Conservation (phyloP, 2,329 filamentous ascomycete species). For the Cercospora nicotianae region DNA sequence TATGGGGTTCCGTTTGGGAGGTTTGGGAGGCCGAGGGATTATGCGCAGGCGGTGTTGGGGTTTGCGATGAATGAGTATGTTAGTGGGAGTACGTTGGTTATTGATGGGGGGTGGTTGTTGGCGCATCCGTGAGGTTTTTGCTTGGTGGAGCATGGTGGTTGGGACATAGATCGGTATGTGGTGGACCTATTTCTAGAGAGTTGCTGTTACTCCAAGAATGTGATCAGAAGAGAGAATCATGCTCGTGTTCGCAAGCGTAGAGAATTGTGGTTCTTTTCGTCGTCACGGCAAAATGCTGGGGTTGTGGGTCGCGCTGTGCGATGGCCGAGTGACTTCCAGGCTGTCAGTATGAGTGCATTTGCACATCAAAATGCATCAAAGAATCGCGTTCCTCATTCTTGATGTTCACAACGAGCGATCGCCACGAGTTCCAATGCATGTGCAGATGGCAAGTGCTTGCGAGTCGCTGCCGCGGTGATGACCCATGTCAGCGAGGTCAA, state of each 20-base stretch:
- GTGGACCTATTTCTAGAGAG: too few species aligned
- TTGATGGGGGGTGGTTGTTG: conserved; percentile 62
- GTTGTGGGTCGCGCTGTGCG: neutral
- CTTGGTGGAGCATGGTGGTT: too few species aligned
- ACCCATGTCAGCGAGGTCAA: neutral
- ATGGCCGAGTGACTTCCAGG: neutral
- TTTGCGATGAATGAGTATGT: conserved; percentile 58
- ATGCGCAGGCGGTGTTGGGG: conserved; percentile 57
- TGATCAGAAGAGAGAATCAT: neutral
- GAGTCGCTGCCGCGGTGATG: conserved; percentile 7
- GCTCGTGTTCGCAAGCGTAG: neutral
- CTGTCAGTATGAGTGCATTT: neutral
- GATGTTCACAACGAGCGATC: neutral
- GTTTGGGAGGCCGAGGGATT: conserved; percentile 44
- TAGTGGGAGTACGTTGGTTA: conserved; percentile 62
- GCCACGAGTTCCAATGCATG: neutral
- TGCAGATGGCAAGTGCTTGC: neutral
- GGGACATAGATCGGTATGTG: neutral
- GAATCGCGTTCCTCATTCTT: neutral
- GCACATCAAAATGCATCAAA: neutral
- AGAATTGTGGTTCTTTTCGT: neutral
- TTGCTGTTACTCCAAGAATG: too few species aligned
- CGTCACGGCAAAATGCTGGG: neutral
- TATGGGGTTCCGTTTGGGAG: conserved; percentile 43
- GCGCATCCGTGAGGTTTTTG: conserved; percentile 28